Evolutionary conservation across 2,329 filamentous ascomycete species (phyloP), one percentile per base, ranked within the genome.

Genomic region (Colletotrichum costaricense): DNA sequence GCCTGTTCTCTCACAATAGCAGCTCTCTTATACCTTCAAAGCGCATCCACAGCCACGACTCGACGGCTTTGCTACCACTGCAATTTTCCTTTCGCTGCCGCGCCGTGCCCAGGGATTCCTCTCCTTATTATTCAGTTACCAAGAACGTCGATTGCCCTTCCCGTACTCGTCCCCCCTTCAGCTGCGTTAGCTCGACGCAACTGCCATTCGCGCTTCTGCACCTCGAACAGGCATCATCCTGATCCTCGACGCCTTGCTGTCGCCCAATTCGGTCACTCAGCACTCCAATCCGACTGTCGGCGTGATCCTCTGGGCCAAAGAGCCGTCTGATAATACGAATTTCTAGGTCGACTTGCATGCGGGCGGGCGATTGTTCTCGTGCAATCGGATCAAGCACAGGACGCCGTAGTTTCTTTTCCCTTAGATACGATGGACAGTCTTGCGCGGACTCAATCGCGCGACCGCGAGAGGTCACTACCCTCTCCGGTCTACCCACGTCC

Each of bases 401-500:
- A 35, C n/a, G 19, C 38, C 2, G 7, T 49, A 12, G 14, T 63
- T 67, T 52, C 46, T 55, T 68, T 66, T 49, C 24, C 33, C 11
- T 35, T 26, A 19, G 22, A 26, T 63, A 70, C 24, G 22, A 75
- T 75, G 74, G 73, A 75, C 16, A 46, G 46, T 16, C 54, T 55
- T 33, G 55, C 38, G 52, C 52, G 33, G 7, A 58, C 16, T 14
- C 65, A 69, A n/a, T 42, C 62, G 22, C 65, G 73, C 38, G 69
- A 74, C 49, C 71, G 74, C n/a, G 69, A 72, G 38, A 69, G 69
- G 57, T 59, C 66, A 19, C 63, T 57, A 22, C 55, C 69, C 28
- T 73, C 74, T 30, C 63, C 77, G 19, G 69, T 69, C 52, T 78
- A 83, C 74, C 80, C 83, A 74, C 86, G 86, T 71, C 83, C 83